phyloP scores from a whole-genome alignment of 768 basidiomycete genomes.

The Lactifluus hygrophoroides region DNA sequence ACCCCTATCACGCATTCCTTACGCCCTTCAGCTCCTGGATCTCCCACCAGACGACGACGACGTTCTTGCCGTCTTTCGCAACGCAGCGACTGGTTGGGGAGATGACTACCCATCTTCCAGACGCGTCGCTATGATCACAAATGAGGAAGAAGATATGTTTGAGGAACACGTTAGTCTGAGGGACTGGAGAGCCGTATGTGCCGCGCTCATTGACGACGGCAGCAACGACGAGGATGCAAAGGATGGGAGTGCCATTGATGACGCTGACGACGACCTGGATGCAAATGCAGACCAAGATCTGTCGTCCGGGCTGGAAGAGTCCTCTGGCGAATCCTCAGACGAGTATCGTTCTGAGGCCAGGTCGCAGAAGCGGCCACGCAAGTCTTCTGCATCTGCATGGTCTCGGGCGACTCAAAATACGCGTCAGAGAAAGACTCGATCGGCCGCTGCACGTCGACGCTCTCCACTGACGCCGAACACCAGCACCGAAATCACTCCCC shows the following conservation, averaged over 20 bases:
- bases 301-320: conserved; percentile 20
- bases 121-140: conserved; percentile 18
- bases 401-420: background rate
- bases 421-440: background rate
- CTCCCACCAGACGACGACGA: conserved; percentile 58
- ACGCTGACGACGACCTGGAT: conserved; percentile 22
- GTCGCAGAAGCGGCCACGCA: conserved; percentile 13
- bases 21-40: conserved; percentile 53
- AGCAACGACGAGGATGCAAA: conserved; percentile 25
- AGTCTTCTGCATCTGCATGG: background rate
- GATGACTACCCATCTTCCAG: conserved; percentile 11
- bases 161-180: conserved; percentile 43
- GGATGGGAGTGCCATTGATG: conserved; percentile 23
- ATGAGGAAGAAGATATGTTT: conserved; percentile 18
- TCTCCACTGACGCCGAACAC: background rate
- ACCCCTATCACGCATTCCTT: conserved; percentile 47
- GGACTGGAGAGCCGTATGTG: conserved; percentile 78
- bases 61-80: conserved; percentile 60
- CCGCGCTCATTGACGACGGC: conserved; percentile 44
- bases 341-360: conserved; percentile 2
- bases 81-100: conserved; percentile 68
- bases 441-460: background rate
- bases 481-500: conserved; percentile 32
- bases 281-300: conserved; percentile 27
- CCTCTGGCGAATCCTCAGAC: conserved; percentile 17